Conservation (phyloP, 164 flowering plant species). For the Houttuynia cordata region DNA sequence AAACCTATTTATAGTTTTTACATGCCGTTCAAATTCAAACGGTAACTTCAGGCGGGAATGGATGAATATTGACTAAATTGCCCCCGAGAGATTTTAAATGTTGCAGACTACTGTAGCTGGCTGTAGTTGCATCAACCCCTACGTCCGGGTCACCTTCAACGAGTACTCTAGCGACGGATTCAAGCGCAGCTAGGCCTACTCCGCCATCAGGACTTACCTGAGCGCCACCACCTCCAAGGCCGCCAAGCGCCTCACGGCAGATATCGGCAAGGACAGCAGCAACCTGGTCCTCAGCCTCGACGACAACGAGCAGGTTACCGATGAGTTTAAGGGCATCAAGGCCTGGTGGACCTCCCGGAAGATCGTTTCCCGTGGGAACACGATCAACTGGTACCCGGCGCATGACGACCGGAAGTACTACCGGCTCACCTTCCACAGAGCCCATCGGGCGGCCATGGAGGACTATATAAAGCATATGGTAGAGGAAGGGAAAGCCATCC, state of each 20-base stretch:
- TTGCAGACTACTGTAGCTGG: too few species aligned
- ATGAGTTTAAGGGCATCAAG: slow-evolving; percentile 31
- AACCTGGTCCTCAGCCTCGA: slow-evolving; percentile 29
- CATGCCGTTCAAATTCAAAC: too few species aligned
- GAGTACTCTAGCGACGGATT: slow-evolving; percentile 20
- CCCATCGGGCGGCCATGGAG: slow-evolving; percentile 5
- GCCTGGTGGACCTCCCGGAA: slow-evolving; percentile 35
- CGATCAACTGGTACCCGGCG: slow-evolving; percentile 11
- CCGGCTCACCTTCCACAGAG: slow-evolving; percentile 21
- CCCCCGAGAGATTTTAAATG: too few species aligned
- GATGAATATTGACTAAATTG: too few species aligned
- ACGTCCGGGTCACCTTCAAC: slow-evolving; percentile 18
- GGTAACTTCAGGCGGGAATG: too few species aligned
- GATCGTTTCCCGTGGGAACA: neutral
- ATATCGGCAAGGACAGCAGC: slow-evolving; percentile 21
- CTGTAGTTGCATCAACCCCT: too few species aligned
- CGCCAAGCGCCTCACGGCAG: slow-evolving; percentile 47
- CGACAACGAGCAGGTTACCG: slow-evolving; percentile 26
- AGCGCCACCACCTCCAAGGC: slow-evolving; percentile 24
- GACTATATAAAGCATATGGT: slow-evolving; percentile 32
- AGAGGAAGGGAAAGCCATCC: slow-evolving; percentile 33
- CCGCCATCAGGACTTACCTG: slow-evolving; percentile 39
- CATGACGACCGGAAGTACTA: slow-evolving; percentile 13
- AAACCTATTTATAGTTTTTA: too few species aligned
- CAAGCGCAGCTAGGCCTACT: slow-evolving; percentile 37